Conservation (phyloP, 139 green algal species). For the Pseudopediastrum boryanum region DNA sequence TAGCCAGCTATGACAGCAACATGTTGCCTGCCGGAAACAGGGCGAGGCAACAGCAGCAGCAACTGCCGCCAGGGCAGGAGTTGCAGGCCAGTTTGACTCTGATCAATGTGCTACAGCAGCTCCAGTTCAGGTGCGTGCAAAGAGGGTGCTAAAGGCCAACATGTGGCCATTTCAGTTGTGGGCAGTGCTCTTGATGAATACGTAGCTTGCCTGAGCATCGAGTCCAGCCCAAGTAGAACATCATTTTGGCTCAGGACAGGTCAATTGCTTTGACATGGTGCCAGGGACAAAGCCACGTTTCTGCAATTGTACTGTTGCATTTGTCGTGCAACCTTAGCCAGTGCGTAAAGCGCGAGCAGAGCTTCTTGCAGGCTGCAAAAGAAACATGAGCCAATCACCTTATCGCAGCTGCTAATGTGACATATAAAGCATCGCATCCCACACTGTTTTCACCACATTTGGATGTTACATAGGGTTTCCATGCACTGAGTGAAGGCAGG, state of each 20-base stretch:
- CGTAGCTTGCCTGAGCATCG: not conserved
- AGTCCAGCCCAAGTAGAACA: not conserved
- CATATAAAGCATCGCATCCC: not conserved
- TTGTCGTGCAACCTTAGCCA: no score
- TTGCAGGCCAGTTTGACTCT: conserved; percentile 21
- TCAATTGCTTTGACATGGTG: not conserved
- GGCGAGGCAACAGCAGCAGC: conserved; percentile 22
- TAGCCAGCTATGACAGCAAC: conserved; percentile 57
- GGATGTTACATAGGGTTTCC: not conserved
- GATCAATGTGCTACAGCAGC: conserved; percentile 50
- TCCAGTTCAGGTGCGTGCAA: conserved; percentile 47
- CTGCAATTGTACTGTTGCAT: not conserved
- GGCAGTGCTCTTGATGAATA: not conserved
- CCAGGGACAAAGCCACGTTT: not conserved
- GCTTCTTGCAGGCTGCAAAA: not conserved
- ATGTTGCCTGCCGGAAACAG: conserved; percentile 18
- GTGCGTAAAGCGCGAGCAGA: not conserved
- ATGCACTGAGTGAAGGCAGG: not conserved
- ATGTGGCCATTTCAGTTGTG: no score
- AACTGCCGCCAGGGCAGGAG: conserved; percentile 24
- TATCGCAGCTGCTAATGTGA: not conserved
- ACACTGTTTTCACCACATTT: not conserved
- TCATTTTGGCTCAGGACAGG: not conserved
- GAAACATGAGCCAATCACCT: not conserved
- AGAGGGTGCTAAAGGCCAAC: no score